Evolutionary conservation across 176 grass and related monocot species (phyloP).

Genomic region (Lolium multiflorum): DNA sequence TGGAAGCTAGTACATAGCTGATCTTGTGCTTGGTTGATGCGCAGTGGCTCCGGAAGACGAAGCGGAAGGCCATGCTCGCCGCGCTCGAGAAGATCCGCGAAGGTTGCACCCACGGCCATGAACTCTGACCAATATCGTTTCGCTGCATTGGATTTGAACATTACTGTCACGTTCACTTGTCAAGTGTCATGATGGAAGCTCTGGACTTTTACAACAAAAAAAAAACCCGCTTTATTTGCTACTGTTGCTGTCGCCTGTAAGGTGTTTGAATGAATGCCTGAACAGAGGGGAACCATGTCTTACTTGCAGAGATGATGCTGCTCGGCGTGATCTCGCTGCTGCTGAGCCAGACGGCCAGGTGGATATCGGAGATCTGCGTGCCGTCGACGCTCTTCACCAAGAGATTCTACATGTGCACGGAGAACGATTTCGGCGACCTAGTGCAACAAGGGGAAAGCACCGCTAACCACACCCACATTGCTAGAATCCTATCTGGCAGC

Average conservation of each 20-base stretch:
- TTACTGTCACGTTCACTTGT: not conserved
- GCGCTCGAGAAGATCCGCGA: constrained; percentile 93
- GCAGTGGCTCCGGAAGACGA: constrained; percentile 89
- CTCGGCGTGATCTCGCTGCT: constrained; percentile 91
- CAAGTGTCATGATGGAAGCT: not conserved
- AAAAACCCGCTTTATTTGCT: not conserved
- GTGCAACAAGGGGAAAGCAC: not conserved
- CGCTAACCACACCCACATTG: constrained; percentile 51
- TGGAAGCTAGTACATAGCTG: not conserved
- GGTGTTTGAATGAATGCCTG: constrained; percentile 39
- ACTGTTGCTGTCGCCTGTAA: not conserved
- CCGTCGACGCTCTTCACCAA: constrained; percentile 72
- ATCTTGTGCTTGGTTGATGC: not conserved
- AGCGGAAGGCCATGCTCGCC: constrained; percentile 97
- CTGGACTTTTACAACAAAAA: not conserved
- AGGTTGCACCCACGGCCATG: constrained; percentile 44
- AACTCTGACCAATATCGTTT: not conserved
- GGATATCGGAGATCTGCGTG: constrained; percentile 92
- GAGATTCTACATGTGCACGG: constrained; percentile 80
- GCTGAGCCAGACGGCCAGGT: constrained; percentile 86
- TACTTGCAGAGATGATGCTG: constrained; percentile 80
- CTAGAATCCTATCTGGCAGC: constrained; percentile 38
- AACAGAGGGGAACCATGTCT: constrained; percentile 26
- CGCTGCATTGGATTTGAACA: not conserved
- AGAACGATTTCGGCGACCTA: constrained; percentile 55